A percentile compares a stretch with the other conserved stretches of the same genome.
These are phyloP conservation scores for Xylariomycetidae sp. DNA, from an alignment of 2,329 filamentous ascomycete genomes.

Conservation along the genomic window DNA sequence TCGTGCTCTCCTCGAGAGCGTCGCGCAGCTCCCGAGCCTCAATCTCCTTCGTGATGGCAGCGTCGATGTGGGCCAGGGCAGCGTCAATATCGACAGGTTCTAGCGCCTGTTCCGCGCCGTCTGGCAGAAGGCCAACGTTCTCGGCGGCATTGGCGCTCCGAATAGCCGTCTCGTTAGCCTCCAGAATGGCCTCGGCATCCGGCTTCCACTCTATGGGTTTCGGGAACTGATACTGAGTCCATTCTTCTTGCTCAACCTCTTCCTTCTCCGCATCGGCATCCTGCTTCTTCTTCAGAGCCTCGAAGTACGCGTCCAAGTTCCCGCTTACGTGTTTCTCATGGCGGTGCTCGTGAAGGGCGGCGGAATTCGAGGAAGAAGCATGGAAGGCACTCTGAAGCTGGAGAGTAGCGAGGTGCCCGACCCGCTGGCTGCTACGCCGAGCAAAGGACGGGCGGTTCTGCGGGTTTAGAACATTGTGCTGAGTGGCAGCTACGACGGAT, in stretches of 20 bases:
- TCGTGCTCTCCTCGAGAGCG: constrained; percentile 20
- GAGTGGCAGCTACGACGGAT: constrained; percentile 90
- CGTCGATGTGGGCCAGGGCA: constrained; percentile 75
- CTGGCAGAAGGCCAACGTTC: constrained; percentile 20
- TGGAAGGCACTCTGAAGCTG: constrained; percentile 77
- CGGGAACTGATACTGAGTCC: constrained; percentile 86
- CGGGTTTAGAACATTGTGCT: constrained; percentile 69
- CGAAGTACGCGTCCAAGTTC: constrained; percentile 84
- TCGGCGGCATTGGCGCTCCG: constrained; percentile 36
- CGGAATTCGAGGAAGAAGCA: constrained; percentile 43
- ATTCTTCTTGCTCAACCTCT: constrained; percentile 74
- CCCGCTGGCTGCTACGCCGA: constrained; percentile 49
- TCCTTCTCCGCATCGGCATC: constrained; percentile 54
- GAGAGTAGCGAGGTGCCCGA: constrained; percentile 51
- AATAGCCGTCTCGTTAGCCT: constrained; percentile 53
- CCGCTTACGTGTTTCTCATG: constrained; percentile 44
- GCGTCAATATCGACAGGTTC: constrained; percentile 42
- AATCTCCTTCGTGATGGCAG: constrained; percentile 72
- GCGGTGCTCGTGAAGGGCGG: constrained; percentile 51
- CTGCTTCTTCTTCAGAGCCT: constrained; percentile 69
- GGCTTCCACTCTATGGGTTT: constrained; percentile 87
- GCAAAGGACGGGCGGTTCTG: constrained; percentile 61
- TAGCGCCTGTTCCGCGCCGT: too few species aligned
- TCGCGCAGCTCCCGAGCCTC: constrained; percentile 27
- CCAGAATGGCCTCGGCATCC: constrained; percentile 46